Evolutionary conservation across 129 eudicot genomes (phyloP), one percentile per base, ranked within the genome.

Genomic region (Lactuca saligna): DNA sequence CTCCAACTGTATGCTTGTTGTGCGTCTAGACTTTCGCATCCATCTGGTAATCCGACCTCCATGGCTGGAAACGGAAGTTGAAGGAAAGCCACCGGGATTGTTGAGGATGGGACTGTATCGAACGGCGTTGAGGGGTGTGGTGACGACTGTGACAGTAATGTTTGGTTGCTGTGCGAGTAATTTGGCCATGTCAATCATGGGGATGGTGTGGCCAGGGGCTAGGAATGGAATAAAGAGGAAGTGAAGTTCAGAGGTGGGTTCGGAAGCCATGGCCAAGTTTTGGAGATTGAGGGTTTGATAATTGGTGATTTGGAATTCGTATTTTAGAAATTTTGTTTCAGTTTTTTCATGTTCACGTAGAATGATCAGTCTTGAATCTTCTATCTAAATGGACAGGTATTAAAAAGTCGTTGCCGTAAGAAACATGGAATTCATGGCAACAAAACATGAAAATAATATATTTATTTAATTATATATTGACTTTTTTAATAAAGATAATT

Each of bases 41-140:
- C 84, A 14, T 80, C 82, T 5, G 92, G 88, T 16, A 86, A 65
- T 5, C 92, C 92, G 7, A 69, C 82, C 56, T 78, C 86, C 0
- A 14, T 59, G 3, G 78, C 51, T 17, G 93, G 93, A 66, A 86
- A 86, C 3, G 57, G 66, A 13, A 86, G 75, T 7, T 66, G 14
- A 12, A 75, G 53, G 2, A 81, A 66, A 0, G 58, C 61, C 42
- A 83, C 66, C 33, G 67, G 54, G 7, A 71, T 63, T 71, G 57
- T 35, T 33, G 29, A 83, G 58, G 5, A 57, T 46, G 15, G 73
- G 32, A 9, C 61, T 48, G 68, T 74, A 80, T 1, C 88, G 74
- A 53, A 7, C 7, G 46, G 82, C 82, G 68, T 86, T 86, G 46
- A 77, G 37, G 20, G 85, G 91, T 3, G 88, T 86, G 29, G 86